Percentiles rank a stretch among this genome's conserved stretches.
Evolutionary conservation across 2,329 filamentous ascomycete species (phyloP).

Genomic region (Paradendryphiella salina): DNA sequence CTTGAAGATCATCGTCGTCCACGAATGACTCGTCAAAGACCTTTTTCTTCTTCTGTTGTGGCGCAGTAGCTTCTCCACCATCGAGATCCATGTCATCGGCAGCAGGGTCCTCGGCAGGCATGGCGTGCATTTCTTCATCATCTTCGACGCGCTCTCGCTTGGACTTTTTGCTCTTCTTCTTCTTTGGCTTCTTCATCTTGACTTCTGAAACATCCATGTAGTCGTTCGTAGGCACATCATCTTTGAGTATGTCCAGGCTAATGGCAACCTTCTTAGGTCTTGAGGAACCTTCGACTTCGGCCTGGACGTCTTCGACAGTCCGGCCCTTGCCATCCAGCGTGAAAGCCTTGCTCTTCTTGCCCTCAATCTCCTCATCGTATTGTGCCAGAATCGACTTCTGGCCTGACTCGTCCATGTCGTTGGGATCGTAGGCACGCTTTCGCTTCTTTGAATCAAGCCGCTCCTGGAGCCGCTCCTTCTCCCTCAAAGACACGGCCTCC

Average conservation of each 20-base stretch:
- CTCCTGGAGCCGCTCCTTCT: conserved; percentile 73
- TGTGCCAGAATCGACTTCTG: conserved; percentile 75
- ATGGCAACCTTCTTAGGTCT: conserved; percentile 70
- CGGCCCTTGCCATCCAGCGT: conserved; percentile 80
- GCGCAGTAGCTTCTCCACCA: conserved; percentile 34
- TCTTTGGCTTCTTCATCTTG: conserved; percentile 73
- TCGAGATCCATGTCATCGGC: conserved; percentile 73
- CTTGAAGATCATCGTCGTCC: conserved; percentile 92
- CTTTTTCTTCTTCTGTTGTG: conserved; percentile 63
- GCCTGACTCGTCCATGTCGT: conserved; percentile 67
- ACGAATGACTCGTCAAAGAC: conserved; percentile 71
- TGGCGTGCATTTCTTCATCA: conserved; percentile 60
- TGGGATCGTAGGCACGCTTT: conserved; percentile 84
- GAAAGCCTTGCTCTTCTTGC: conserved; percentile 86
- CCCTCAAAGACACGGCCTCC: conserved; percentile 72
- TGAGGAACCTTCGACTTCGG: conserved; percentile 56
- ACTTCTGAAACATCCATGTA: conserved; percentile 85
- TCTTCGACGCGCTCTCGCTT: conserved; percentile 52
- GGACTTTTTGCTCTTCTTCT: conserved; percentile 41
- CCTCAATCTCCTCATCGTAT: conserved; percentile 93
- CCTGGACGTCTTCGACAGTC: conserved; percentile 62
- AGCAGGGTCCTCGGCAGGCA: conserved; percentile 37
- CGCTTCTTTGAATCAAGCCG: conserved; percentile 87
- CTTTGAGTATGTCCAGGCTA: conserved; percentile 71
- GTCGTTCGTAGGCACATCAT: conserved; percentile 74